Percentiles rank a stretch among this genome's conserved stretches.
phyloP scores from a whole-genome alignment of 2,329 filamentous ascomycete genomes.

The Fusarium xylarioides region DNA sequence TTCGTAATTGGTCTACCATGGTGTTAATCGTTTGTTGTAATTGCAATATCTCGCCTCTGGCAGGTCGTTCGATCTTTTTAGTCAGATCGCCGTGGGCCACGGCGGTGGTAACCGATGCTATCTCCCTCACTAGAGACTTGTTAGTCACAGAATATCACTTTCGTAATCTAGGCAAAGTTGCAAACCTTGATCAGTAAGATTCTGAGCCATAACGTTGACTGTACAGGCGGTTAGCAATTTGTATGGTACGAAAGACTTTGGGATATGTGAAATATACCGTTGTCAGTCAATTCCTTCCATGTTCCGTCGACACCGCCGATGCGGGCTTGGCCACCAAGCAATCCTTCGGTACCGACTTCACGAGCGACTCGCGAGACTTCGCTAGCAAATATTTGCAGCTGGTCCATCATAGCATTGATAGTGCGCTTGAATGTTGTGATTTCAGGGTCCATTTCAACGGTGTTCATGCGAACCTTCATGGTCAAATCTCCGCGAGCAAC shows the following conservation, averaged over 20 bases:
- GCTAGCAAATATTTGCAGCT: slow-evolving; percentile 94
- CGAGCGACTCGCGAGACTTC: slow-evolving; percentile 94
- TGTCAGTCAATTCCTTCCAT: slow-evolving; percentile 96
- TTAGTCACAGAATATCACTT: slow-evolving; percentile 17
- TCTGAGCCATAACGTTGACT: slow-evolving; percentile 87
- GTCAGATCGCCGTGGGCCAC: slow-evolving; percentile 85
- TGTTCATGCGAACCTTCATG: slow-evolving; percentile 96
- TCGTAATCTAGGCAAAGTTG: neutral
- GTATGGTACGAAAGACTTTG: neutral
- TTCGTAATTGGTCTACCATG: slow-evolving; percentile 87
- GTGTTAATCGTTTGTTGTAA: slow-evolving; percentile 88
- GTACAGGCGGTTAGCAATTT: slow-evolving; percentile 18
- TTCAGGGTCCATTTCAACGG: slow-evolving; percentile 96
- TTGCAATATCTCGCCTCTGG: slow-evolving; percentile 82
- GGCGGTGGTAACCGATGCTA: slow-evolving; percentile 83
- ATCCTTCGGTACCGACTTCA: slow-evolving; percentile 95
- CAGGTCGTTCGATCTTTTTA: slow-evolving; percentile 84
- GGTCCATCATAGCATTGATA: slow-evolving; percentile 99
- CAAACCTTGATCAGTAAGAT: slow-evolving; percentile 77
- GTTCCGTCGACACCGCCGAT: slow-evolving; percentile 95
- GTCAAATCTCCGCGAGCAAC: slow-evolving; percentile 95
- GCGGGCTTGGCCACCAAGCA: slow-evolving; percentile 91
- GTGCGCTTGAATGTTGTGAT: slow-evolving; percentile 98
- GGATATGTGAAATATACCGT: slow-evolving; percentile 60
- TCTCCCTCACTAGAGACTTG: slow-evolving; percentile 72